Evolutionary conservation across 495 filamentous ascomycete genomes (phyloP).

Genomic region (Lichina pygmaea): DNA sequence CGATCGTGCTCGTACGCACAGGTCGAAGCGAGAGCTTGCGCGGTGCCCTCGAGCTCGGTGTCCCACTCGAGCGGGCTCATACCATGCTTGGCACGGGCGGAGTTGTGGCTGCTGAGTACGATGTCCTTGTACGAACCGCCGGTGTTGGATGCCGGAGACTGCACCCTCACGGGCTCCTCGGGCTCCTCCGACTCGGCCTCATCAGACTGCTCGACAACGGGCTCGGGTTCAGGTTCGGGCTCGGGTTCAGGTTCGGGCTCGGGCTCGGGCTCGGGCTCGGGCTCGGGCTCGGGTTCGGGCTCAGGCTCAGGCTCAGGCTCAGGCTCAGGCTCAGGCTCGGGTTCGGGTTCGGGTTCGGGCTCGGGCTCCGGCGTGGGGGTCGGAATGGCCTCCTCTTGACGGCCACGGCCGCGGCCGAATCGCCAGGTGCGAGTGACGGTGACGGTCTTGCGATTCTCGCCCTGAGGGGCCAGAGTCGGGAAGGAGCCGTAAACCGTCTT

Average conservation of each 20-base stretch:
- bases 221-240: too few species aligned
- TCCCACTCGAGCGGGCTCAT: constrained; percentile 35
- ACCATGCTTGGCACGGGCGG: constrained; percentile 65
- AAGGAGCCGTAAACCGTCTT: constrained; percentile 35
- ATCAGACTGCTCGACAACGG: too few species aligned
- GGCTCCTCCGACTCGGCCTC: too few species aligned
- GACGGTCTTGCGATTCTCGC: too few species aligned
- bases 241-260: too few species aligned
- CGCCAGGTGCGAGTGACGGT: too few species aligned
- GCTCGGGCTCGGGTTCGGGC: too few species aligned
- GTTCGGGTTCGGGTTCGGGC: constrained; percentile 1
- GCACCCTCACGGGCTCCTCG: too few species aligned
- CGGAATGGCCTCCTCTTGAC: too few species aligned
- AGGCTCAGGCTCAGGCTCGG: constrained; percentile 1
- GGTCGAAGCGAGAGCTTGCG: constrained; percentile 13
- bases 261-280: too few species aligned
- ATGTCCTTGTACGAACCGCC: constrained; percentile 17
- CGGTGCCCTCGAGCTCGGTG: constrained; percentile 30
- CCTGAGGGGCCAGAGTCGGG: constrained; percentile 10
- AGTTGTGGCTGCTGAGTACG: constrained; percentile 52
- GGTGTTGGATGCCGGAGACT: neutral
- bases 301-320: neutral
- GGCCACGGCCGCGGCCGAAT: too few species aligned
- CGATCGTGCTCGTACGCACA: constrained; percentile 55
- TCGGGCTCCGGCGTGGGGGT: constrained; percentile 34